phyloP scores from a whole-genome alignment of 2,329 filamentous ascomycete species.

The Phyllosticta paracitricarpa region DNA sequence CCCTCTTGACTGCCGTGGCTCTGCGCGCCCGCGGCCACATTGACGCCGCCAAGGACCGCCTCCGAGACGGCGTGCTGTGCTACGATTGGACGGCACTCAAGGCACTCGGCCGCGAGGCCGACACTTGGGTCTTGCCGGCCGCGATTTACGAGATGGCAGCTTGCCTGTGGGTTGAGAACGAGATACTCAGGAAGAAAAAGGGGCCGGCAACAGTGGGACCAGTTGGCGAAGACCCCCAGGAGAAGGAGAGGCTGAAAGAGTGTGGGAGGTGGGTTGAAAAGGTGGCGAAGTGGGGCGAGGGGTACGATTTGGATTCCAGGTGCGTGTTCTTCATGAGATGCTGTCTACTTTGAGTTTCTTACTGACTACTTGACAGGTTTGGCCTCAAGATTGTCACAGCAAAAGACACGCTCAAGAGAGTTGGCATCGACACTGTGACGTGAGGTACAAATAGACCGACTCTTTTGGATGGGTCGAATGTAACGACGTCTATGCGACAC shows the following conservation, averaged over 20 bases:
- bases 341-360: not conserved
- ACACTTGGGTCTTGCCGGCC: slow-evolving; percentile 62
- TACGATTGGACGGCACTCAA: slow-evolving; percentile 47
- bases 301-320: slow-evolving; percentile 62
- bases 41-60: slow-evolving; percentile 53
- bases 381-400: slow-evolving; percentile 64
- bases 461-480: not conserved
- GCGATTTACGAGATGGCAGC: slow-evolving; percentile 83
- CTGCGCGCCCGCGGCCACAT: slow-evolving; percentile 53
- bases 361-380: slow-evolving; percentile 31
- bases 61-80: slow-evolving; percentile 53
- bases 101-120: slow-evolving; percentile 44
- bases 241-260: slow-evolving; percentile 43
- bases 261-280: slow-evolving; percentile 57
- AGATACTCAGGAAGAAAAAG: slow-evolving; percentile 28
- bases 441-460: not conserved
- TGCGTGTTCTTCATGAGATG: slow-evolving; percentile 16
- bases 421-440: slow-evolving; percentile 14
- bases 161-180: slow-evolving; percentile 62
- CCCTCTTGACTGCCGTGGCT: slow-evolving; percentile 57
- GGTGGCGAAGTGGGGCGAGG: slow-evolving; percentile 55
- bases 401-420: slow-evolving; percentile 48
- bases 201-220: not conserved
- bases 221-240: slow-evolving; percentile 14
- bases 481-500: not conserved